phyloP scores from a whole-genome alignment of 2,329 filamentous ascomycete genomes.

The Cladorrhinum sp. region DNA sequence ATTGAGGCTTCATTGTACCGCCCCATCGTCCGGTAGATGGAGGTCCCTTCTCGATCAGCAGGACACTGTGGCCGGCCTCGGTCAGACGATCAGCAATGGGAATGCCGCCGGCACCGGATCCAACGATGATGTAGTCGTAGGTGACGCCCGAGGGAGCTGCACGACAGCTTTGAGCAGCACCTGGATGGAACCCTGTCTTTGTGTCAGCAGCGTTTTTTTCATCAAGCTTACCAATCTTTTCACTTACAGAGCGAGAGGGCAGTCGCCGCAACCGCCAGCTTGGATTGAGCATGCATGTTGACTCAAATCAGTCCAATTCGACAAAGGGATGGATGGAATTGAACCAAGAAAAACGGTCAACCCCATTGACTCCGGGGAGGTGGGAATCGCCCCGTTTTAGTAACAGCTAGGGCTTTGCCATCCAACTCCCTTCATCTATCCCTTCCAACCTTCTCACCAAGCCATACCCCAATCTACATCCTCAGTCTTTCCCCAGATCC shows the following conservation, averaged over 20 bases:
- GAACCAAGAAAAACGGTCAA: too few species aligned
- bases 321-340: too few species aligned
- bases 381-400: background rate
- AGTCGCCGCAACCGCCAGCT: constrained; percentile 9
- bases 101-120: constrained; percentile 59
- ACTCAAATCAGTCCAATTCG: too few species aligned
- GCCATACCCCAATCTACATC: background rate
- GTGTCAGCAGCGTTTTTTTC: background rate
- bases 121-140: constrained; percentile 63
- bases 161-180: constrained; percentile 15
- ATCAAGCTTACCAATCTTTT: background rate
- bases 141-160: constrained; percentile 28
- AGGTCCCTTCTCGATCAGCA: constrained; percentile 60
- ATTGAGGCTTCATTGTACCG: constrained; percentile 57
- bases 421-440: background rate
- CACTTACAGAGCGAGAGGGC: constrained; percentile 16
- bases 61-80: constrained; percentile 61
- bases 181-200: constrained; percentile 14
- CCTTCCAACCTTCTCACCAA: background rate
- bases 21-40: constrained; percentile 62
- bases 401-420: background rate
- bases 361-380: background rate
- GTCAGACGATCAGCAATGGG: constrained; percentile 60
- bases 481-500: too few species aligned
- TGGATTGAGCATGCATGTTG: constrained; percentile 16